phyloP scores from a whole-genome alignment of 2,329 filamentous ascomycete genomes.

The Torrubiellomyces zombiae region DNA sequence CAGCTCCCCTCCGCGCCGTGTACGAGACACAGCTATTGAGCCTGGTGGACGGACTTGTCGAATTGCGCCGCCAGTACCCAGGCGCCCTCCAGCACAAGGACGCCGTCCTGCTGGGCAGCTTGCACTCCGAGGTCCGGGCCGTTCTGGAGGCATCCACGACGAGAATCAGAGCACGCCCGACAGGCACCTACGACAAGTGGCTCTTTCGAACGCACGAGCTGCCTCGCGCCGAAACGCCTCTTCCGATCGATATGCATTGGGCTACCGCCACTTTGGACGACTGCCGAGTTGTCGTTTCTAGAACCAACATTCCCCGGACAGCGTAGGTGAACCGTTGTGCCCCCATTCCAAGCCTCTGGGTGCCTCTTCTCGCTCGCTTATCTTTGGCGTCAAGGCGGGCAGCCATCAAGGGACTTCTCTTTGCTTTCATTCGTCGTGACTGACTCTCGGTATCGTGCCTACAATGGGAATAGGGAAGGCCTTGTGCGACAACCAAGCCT shows the following conservation, averaged over 20 bases:
- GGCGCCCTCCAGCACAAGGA: constrained; percentile 6
- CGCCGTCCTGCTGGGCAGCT: constrained; percentile 19
- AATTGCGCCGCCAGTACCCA: constrained; percentile 10
- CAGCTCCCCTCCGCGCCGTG: constrained; percentile 3
- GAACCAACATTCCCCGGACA: constrained; percentile 39
- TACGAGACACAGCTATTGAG: constrained; percentile 17
- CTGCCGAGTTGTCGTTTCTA: constrained; percentile 33
- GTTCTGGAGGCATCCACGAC: constrained; percentile 11
- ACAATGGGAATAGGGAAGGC: constrained; percentile 16
- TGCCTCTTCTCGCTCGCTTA: no score
- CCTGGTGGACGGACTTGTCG: constrained; percentile 13
- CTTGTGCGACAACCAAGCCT: constrained; percentile 28
- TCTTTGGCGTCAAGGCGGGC: no score
- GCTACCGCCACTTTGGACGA: constrained; percentile 32
- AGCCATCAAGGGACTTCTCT: no score
- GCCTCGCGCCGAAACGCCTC: constrained; percentile 14
- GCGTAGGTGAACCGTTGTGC: constrained; percentile 26
- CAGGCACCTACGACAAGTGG: constrained; percentile 35
- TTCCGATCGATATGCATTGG: constrained; percentile 38
- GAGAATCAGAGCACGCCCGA: constrained; percentile 11
- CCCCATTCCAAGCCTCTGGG: background rate
- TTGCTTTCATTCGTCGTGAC: no score
- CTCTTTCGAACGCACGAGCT: constrained; percentile 32
- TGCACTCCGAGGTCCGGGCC: constrained; percentile 13
- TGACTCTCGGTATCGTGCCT: no score